Percentiles rank a stretch among this genome's conserved stretches.
phyloP scores from a whole-genome alignment of 2,329 filamentous ascomycete genomes.

The Didymella arachidicola region DNA sequence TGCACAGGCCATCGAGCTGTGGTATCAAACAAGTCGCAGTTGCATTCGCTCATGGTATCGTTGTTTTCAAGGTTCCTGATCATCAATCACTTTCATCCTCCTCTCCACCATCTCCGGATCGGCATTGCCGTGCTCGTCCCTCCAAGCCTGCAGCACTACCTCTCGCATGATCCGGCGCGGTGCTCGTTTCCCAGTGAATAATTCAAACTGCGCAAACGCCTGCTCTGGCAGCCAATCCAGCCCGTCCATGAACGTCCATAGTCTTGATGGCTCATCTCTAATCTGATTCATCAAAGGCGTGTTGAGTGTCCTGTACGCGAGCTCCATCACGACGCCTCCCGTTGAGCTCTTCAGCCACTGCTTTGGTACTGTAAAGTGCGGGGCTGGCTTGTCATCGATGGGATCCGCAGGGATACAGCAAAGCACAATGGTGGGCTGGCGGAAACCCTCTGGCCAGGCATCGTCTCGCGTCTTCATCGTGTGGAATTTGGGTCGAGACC shows the following conservation, averaged over 20 bases:
- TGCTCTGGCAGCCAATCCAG: slow-evolving; percentile 80
- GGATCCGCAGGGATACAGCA: slow-evolving; percentile 78
- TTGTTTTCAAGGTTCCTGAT: slow-evolving; percentile 41
- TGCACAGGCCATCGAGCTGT: neutral
- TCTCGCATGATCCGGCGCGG: slow-evolving; percentile 75
- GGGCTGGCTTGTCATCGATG: slow-evolving; percentile 68
- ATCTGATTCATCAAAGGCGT: slow-evolving; percentile 76
- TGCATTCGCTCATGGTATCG: slow-evolving; percentile 6
- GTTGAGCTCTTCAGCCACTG: slow-evolving; percentile 76
- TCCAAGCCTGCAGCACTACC: slow-evolving; percentile 60
- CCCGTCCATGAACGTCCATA: slow-evolving; percentile 80
- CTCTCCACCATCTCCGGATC: slow-evolving; percentile 45
- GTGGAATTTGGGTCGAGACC: slow-evolving; percentile 58
- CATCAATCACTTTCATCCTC: slow-evolving; percentile 45
- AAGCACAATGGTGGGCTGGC: slow-evolving; percentile 75
- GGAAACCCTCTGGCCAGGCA: slow-evolving; percentile 69
- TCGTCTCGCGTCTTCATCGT: slow-evolving; percentile 67
- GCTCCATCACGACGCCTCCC: slow-evolving; percentile 77
- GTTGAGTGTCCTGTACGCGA: slow-evolving; percentile 74
- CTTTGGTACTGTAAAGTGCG: slow-evolving; percentile 73
- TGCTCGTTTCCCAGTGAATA: slow-evolving; percentile 77
- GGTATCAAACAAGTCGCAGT: neutral
- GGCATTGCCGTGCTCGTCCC: slow-evolving; percentile 42
- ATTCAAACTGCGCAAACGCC: slow-evolving; percentile 81
- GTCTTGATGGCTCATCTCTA: slow-evolving; percentile 63